Evolutionary conservation across 2,329 filamentous ascomycete species (phyloP), one percentile per base, ranked within the genome.

Genomic region (Hortaea werneckii): DNA sequence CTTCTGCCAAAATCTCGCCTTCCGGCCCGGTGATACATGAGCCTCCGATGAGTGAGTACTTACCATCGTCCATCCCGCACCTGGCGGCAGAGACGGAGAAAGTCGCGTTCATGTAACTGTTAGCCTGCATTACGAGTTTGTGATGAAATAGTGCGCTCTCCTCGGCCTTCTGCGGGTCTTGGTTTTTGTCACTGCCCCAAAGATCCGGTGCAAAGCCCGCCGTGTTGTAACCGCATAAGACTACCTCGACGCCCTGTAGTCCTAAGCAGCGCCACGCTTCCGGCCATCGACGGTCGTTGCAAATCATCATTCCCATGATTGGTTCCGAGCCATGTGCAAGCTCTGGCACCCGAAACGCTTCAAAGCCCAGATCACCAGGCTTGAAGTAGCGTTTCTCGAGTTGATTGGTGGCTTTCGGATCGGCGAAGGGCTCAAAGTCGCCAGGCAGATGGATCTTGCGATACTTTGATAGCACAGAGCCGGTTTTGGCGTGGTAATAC

Each of bases 321-420:
- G 72, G 68, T 51, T 76, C 72, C 8, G 48, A 46, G 2, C 56
- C 57, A 4, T 51, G 44, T 1, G 53, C 56, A 5, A 76, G 61
- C 1, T 65, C 67, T 0, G 73, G 71, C 0, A 67, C 69, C 29
- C 74, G 65, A 48, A 77, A 77, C 1, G 73, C 73, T 43, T 68
- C 57, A 57, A 76, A 77, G 1, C 73, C 74, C 5, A 76, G 61
- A 44, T 77, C 59, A 3, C 74, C 74, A 0, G 72, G 69, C 37
- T 64, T 60, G 55, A 77, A 77, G 56, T 76, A 77, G 29, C 69
- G 59, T 58, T 77, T 77, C 56, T 77, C 74, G 5, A 77, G 67
- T 58, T 76, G 74, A 51, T 76, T 71, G 2, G 69, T 66, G 1
- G 69, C 69, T 8, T 67, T 62, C 7, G 70, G 68, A 38, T 70